Evolutionary conservation across 2,329 filamentous ascomycete species (phyloP).

Genomic region (Chaetoscypha palmicola): DNA sequence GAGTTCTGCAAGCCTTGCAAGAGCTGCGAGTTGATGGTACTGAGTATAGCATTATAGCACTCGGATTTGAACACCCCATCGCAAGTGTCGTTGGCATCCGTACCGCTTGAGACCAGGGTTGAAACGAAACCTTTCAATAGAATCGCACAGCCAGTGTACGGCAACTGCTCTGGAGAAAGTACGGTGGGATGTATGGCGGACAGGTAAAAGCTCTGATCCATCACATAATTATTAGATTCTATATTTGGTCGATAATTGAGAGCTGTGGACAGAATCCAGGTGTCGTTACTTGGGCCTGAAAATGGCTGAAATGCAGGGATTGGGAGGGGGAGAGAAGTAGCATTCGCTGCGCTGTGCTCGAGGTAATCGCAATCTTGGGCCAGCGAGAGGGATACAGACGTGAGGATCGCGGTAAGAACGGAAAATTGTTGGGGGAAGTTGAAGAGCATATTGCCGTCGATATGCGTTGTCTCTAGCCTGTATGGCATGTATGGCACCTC

Average conservation of each 20-base stretch:
- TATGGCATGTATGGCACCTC: too few relatives aligned
- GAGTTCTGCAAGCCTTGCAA: too few relatives aligned
- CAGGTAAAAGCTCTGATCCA: constrained; percentile 6
- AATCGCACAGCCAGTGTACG: constrained; percentile 4
- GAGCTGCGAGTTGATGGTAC: constrained; percentile 1
- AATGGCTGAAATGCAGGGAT: constrained; percentile 6
- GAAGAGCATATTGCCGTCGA: neutral
- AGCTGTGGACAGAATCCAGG: constrained; percentile 3
- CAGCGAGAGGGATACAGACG: neutral
- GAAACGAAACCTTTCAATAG: neutral
- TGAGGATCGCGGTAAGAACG: neutral
- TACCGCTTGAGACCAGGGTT: constrained; percentile 1
- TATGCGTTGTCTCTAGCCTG: too few relatives aligned
- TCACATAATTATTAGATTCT: neutral
- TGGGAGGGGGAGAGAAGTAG: neutral
- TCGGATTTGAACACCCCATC: neutral
- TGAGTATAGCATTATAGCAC: neutral
- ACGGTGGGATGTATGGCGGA: neutral
- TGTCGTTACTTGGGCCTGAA: neutral
- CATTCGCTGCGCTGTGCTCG: constrained; percentile 4
- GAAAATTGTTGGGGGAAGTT: neutral
- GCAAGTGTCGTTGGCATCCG: neutral
- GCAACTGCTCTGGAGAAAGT: neutral
- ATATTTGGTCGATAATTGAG: neutral
- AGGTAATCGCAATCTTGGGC: constrained; percentile 1